A percentile compares a stretch with the other conserved stretches of the same genome.
Conservation (phyloP, 306 rosid species). For the Sophora flavescens region DNA sequence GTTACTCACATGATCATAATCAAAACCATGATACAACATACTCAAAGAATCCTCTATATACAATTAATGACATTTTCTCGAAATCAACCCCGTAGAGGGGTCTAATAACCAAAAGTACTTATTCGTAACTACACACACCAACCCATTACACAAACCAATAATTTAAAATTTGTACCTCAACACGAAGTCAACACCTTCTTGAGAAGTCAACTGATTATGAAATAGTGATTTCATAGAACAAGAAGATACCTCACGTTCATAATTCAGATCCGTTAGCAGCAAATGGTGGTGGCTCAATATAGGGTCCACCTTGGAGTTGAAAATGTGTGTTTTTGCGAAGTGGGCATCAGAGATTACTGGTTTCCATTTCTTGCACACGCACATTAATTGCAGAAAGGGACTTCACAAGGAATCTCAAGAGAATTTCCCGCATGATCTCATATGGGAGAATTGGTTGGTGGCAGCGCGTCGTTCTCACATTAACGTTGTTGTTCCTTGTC, state of each 20-base stretch:
- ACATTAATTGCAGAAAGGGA: neutral
- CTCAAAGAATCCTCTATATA: too few relatives aligned
- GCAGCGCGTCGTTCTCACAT: too few relatives aligned
- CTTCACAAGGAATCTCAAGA: neutral
- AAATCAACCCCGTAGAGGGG: neutral
- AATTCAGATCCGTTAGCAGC: neutral
- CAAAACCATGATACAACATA: too few relatives aligned
- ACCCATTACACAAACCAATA: neutral
- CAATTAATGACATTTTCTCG: neutral
- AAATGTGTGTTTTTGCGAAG: neutral
- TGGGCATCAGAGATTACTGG: slow-evolving; percentile 1
- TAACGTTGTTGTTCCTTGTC: too few relatives aligned
- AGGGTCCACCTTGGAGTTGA: neutral
- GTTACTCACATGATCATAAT: too few relatives aligned
- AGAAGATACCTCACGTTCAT: too few relatives aligned
- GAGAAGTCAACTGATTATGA: neutral
- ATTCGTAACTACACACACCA: neutral
- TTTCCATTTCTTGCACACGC: neutral
- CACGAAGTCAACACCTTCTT: neutral
- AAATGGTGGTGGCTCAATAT: neutral
- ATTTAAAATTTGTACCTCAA: neutral
- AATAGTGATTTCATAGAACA: neutral
- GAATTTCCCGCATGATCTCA: neutral
- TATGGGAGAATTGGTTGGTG: neutral
- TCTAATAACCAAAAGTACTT: neutral